Evolutionary conservation across 2,329 filamentous ascomycete genomes (phyloP).

Genomic region (Myriosclerotinia scirpicola): DNA sequence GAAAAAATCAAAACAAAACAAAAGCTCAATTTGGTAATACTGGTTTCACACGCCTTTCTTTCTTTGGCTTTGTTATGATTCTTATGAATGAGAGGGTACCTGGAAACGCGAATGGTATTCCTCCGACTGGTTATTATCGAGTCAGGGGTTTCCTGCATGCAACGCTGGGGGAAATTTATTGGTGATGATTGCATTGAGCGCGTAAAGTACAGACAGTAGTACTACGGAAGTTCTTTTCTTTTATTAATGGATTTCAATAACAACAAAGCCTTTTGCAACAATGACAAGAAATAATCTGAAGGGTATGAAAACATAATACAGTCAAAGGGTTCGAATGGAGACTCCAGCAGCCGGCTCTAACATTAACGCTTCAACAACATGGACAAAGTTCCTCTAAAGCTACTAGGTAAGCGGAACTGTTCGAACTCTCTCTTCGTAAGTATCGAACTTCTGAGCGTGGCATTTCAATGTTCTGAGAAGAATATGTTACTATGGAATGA

Average conservation of each 20-base stretch:
- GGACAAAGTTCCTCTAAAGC: no score
- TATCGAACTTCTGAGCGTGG: no score
- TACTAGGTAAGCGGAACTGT: no score
- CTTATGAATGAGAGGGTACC: slow-evolving; percentile 31
- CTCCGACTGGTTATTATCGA: slow-evolving; percentile 32
- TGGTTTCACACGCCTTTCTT: slow-evolving; percentile 30
- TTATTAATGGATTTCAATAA: not conserved
- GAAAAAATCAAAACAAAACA: slow-evolving; percentile 35
- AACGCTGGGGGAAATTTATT: slow-evolving; percentile 24
- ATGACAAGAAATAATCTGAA: no score
- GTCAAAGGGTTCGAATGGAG: no score
- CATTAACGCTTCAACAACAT: no score
- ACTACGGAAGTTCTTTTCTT: slow-evolving; percentile 14
- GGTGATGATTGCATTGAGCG: slow-evolving; percentile 30
- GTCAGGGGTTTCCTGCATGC: slow-evolving; percentile 24
- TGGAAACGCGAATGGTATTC: slow-evolving; percentile 32
- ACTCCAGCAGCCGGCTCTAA: no score
- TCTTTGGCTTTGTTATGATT: slow-evolving; percentile 37
- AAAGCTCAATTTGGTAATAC: slow-evolving; percentile 34
- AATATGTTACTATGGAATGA: no score
- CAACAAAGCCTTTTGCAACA: no score
- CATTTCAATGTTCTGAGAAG: no score
- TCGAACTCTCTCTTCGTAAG: no score
- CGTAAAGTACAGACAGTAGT: slow-evolving; percentile 36
- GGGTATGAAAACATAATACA: no score